A percentile compares a stretch with the other conserved stretches of the same genome.
Conservation (phyloP, 192 early-diverging fungal species). For the Spizellomyces punctatus region DNA sequence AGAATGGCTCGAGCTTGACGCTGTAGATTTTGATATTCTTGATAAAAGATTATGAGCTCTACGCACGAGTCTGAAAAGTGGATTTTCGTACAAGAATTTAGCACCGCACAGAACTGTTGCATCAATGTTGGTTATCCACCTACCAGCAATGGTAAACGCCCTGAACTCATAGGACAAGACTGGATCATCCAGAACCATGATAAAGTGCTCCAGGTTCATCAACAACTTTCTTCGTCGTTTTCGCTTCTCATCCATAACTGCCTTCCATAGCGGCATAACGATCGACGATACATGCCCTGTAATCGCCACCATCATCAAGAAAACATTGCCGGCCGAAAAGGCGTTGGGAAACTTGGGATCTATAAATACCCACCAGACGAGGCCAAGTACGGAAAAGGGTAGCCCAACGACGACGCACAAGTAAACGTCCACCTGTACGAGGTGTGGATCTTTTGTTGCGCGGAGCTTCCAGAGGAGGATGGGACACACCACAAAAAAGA, state of each 20-base stretch:
- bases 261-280: background rate
- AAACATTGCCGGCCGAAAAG: background rate
- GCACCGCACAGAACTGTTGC: too few species aligned
- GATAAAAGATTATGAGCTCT: constrained; percentile 3
- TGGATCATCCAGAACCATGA: constrained; percentile 1
- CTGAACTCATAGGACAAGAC: background rate
- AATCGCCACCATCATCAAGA: background rate
- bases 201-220: background rate
- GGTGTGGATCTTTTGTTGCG: background rate
- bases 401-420: background rate
- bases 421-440: constrained; percentile 4
- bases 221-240: background rate
- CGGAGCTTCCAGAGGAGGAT: background rate
- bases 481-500: background rate
- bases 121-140: too few species aligned
- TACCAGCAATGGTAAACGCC: constrained; percentile 2
- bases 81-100: too few species aligned
- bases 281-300: background rate
- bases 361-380: constrained; percentile 1
- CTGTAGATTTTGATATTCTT: constrained; percentile 6
- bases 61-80: constrained; percentile 8
- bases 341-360: background rate
- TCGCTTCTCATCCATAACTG: background rate
- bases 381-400: background rate
- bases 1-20: constrained; percentile 5